phyloP scores from a whole-genome alignment of 768 basidiomycete genomes.

The Suillus hirtellus region DNA sequence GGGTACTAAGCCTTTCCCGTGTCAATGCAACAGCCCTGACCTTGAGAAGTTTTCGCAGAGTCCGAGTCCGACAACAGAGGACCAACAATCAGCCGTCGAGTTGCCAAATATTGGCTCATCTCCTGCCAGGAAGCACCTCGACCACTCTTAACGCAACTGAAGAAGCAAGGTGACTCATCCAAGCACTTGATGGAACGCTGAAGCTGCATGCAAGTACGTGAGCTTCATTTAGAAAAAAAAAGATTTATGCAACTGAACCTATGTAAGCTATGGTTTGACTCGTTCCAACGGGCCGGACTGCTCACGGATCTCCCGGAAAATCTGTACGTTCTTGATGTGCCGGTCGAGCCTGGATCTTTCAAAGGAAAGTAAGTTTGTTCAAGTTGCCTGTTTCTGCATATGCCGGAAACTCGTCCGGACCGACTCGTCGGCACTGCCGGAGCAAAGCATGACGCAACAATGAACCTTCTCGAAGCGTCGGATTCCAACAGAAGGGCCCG shows the following conservation, averaged over 20 bases:
- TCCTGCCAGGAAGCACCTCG: conserved; percentile 65
- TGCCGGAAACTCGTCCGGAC: too few species aligned
- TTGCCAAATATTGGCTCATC: background rate
- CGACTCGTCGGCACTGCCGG: too few species aligned
- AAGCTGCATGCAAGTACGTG: conserved; percentile 74
- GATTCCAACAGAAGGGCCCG: too few species aligned
- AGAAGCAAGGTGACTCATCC: conserved; percentile 40
- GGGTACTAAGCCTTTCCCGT: conserved; percentile 67
- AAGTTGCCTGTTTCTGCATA: too few species aligned
- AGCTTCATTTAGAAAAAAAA: background rate
- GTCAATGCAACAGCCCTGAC: conserved; percentile 54
- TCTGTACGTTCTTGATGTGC: too few species aligned
- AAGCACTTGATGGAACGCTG: conserved; percentile 55
- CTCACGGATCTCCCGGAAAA: conserved; percentile 46
- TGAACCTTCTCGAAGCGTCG: too few species aligned
- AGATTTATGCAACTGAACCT: background rate
- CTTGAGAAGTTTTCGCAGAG: conserved; percentile 21
- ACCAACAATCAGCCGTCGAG: conserved; percentile 45
- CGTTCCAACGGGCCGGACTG: background rate
- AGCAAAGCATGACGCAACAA: too few species aligned
- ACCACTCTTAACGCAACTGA: conserved; percentile 76
- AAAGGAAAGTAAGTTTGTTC: too few species aligned
- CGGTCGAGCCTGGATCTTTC: too few species aligned
- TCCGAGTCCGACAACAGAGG: background rate
- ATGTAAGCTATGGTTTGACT: background rate